Evolutionary conservation across 768 basidiomycete genomes (phyloP).

Genomic region (Mycena kentingensis): DNA sequence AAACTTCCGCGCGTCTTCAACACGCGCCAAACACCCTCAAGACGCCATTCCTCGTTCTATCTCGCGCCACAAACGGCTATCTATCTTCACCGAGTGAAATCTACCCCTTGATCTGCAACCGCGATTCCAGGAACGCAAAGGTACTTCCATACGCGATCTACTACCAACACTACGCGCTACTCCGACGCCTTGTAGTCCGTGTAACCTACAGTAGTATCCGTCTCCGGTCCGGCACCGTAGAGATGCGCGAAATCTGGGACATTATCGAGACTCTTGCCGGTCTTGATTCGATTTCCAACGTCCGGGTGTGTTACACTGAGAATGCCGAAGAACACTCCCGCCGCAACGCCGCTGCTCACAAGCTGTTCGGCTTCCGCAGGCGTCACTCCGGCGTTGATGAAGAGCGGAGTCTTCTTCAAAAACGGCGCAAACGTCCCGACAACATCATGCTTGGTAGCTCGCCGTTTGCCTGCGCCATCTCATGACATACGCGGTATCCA

Average conservation of each 20-base stretch:
- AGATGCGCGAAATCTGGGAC: constrained; percentile 21
- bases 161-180: too few relatives aligned
- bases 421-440: constrained; percentile 26
- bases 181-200: constrained; percentile 25
- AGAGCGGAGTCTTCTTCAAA: constrained; percentile 24
- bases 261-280: constrained; percentile 27
- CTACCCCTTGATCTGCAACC: too few relatives aligned
- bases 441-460: constrained; percentile 31
- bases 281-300: constrained; percentile 27
- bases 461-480: constrained; percentile 14
- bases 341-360: constrained; percentile 24
- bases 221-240: constrained; percentile 19
- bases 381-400: constrained; percentile 30
- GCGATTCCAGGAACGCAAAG: too few relatives aligned
- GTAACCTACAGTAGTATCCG: constrained; percentile 24
- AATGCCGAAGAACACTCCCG: constrained; percentile 30
- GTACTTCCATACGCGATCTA: too few relatives aligned
- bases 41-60: too few relatives aligned
- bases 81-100: too few relatives aligned
- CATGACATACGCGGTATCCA: too few relatives aligned
- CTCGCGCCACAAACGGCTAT: too few relatives aligned
- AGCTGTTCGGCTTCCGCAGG: constrained; percentile 29
- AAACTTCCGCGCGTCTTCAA: too few relatives aligned
- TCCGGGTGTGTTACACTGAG: constrained; percentile 32
- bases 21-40: too few relatives aligned